phyloP scores from a whole-genome alignment of 495 filamentous ascomycete species.

The Ramalina peruviana region DNA sequence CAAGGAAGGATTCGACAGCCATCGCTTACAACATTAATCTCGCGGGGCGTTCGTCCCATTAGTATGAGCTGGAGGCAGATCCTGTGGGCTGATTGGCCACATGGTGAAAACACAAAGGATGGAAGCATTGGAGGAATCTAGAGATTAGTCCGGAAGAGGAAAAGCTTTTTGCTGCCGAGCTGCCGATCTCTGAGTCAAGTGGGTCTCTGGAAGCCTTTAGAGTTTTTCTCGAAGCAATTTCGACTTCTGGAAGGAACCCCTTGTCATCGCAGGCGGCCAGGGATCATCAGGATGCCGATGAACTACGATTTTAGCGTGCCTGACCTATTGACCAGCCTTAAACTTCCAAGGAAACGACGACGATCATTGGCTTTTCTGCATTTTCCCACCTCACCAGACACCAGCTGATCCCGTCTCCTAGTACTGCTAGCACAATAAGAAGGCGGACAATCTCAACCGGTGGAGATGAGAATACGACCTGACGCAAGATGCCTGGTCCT shows the following conservation, averaged over 20 bases:
- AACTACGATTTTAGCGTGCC: neutral
- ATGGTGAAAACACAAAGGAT: no score
- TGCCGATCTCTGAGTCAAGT: slow-evolving; percentile 8
- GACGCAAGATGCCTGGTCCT: neutral
- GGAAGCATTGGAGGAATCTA: neutral
- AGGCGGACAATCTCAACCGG: neutral
- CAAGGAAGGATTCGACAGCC: slow-evolving; percentile 1
- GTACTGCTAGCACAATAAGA: neutral
- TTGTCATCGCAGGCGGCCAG: neutral
- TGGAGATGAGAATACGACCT: neutral
- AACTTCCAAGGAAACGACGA: neutral
- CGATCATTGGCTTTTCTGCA: neutral
- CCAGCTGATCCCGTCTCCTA: neutral
- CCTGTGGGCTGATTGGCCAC: no score
- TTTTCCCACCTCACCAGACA: neutral
- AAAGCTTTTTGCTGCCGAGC: neutral
- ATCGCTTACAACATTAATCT: neutral
- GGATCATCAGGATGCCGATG: neutral
- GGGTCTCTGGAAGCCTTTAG: neutral
- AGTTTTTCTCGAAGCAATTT: neutral
- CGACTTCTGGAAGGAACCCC: neutral
- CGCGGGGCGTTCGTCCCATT: neutral
- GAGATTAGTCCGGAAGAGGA: slow-evolving; percentile 5
- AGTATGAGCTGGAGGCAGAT: neutral
- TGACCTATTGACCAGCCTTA: slow-evolving; percentile 2